Base-by-base conservation (phyloP, 2,329 filamentous ascomycete genomes). In the Ophiostoma himal-ulmi region DNA sequence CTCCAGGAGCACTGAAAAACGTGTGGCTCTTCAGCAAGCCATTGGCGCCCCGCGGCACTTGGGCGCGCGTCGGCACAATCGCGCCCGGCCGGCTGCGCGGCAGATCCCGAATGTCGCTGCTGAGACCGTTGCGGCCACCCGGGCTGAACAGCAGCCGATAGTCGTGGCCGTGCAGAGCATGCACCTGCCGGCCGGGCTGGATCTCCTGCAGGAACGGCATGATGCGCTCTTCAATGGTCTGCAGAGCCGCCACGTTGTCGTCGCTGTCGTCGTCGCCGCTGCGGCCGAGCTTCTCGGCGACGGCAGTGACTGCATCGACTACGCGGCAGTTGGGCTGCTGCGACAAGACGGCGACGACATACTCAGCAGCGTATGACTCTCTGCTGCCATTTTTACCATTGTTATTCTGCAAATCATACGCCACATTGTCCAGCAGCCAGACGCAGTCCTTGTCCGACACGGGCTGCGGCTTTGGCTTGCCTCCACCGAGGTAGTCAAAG, bases 391-490 rank as follows among this genome's bases (percentile, higher is more conserved):
- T 5, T 26, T n/a, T 69, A 77, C 78, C 69, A 80, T 81, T 1
- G 3, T 30, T 30, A 30, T 30, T 30, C 30, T 30, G 30, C 68
- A 65, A 17, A 41, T 36, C 30, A 78, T 90, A 94, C 5, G 93
- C 94, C 2, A 91, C 94, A 76, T 95, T 97, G 81, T 98, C 93
- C 67, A 97, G 83, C 8, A 97, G 82, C 94, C 94, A 97, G 57
- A 97, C 88, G 17, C 86, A 88, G 78, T 97, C 91, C 54, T 86
- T 80, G 20, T 83, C 82, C 70, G 88, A 85, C 66, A 92, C 85
- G 44, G 83, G 81, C 65, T 84, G 84, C 0, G 85, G 83, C 14
- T 89, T 80, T 0, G 89, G 89, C 75, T 88, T 90, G 70, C 77
- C 77, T 67, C 78, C 77, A 30, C 84, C 83, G 0, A 89, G 78